Conservation (phyloP, 2,329 filamentous ascomycete species). For the Fusarium floridanum region DNA sequence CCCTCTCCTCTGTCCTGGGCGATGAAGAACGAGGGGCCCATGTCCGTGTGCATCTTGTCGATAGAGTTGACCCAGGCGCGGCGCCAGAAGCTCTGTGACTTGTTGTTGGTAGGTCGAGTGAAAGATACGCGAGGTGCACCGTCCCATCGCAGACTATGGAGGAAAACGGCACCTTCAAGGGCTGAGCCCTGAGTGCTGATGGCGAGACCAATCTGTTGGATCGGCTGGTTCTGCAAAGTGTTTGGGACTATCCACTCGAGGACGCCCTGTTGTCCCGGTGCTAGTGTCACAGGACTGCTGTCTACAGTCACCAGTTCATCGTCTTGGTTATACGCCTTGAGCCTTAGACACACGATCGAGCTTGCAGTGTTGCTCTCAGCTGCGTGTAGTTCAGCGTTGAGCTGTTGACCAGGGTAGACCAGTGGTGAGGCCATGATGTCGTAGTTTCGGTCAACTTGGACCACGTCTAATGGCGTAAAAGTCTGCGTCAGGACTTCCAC, state of each 20-base stretch:
- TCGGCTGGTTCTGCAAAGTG: slow-evolving; percentile 1
- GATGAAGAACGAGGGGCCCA: slow-evolving; percentile 7
- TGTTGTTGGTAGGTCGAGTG: neutral
- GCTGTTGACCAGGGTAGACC: slow-evolving; percentile 1
- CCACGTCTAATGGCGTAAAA: slow-evolving; percentile 4
- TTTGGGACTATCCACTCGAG: slow-evolving; percentile 10
- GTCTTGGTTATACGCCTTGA: slow-evolving; percentile 6
- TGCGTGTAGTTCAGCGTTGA: slow-evolving; percentile 3
- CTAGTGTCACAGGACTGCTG: neutral
- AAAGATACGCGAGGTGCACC: neutral
- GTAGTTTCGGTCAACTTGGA: slow-evolving; percentile 12
- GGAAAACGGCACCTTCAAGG: neutral
- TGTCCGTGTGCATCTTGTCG: slow-evolving; percentile 7
- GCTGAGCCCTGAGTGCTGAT: neutral
- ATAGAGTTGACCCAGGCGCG: slow-evolving; percentile 8
- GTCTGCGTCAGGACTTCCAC: slow-evolving; percentile 7
- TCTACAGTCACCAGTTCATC: slow-evolving; percentile 4
- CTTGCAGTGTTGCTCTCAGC: neutral
- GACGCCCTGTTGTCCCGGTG: neutral
- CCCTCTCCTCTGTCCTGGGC: slow-evolving; percentile 8
- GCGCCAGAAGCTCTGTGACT: slow-evolving; percentile 10
- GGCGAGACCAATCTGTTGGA: slow-evolving; percentile 8
- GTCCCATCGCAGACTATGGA: slow-evolving; percentile 8
- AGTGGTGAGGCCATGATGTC: slow-evolving; percentile 11
- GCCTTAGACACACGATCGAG: neutral